phyloP scores from a whole-genome alignment of 2,329 filamentous ascomycete genomes.

The Botryotinia narcissicola region DNA sequence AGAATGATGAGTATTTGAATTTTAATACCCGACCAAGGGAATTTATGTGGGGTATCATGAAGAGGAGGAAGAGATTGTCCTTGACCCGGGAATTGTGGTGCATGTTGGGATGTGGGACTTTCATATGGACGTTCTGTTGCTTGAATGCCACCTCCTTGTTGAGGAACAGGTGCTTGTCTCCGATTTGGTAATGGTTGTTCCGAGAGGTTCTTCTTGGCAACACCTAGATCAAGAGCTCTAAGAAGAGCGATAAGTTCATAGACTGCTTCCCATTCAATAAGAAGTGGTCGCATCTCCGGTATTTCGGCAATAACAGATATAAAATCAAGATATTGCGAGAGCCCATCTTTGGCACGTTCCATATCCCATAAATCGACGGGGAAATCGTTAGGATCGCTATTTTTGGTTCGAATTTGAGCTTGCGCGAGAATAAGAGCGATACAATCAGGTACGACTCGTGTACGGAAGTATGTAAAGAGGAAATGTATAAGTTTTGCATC shows the following conservation, averaged over 20 bases:
- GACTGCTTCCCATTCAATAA: slow-evolving; percentile 88
- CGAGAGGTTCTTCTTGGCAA: slow-evolving; percentile 75
- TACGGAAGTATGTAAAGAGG: slow-evolving; percentile 88
- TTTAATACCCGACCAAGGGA: slow-evolving; percentile 74
- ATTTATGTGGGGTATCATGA: slow-evolving; percentile 63
- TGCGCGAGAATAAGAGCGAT: slow-evolving; percentile 93
- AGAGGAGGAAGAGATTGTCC: slow-evolving; percentile 47
- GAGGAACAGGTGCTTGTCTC: slow-evolving; percentile 36
- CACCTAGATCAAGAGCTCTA: slow-evolving; percentile 81
- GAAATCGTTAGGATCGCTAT: slow-evolving; percentile 79
- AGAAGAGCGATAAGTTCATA: slow-evolving; percentile 86
- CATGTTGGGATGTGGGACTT: slow-evolving; percentile 26
- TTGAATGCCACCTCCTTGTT: slow-evolving; percentile 26
- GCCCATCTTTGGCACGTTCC: slow-evolving; percentile 91
- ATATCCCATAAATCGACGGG: slow-evolving; percentile 96
- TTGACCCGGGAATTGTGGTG: slow-evolving; percentile 36
- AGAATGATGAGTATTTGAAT: slow-evolving; percentile 89
- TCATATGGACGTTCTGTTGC: slow-evolving; percentile 67
- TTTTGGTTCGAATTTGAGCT: slow-evolving; percentile 77
- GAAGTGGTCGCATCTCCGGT: slow-evolving; percentile 74
- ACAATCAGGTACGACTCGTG: slow-evolving; percentile 89
- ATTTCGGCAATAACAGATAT: slow-evolving; percentile 87
- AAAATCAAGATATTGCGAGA: slow-evolving; percentile 93
- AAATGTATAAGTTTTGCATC: slow-evolving; percentile 74
- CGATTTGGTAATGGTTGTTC: slow-evolving; percentile 41